phyloP scores from a whole-genome alignment of 2,329 filamentous ascomycete species.

The Paraconiothyrium brasiliense region DNA sequence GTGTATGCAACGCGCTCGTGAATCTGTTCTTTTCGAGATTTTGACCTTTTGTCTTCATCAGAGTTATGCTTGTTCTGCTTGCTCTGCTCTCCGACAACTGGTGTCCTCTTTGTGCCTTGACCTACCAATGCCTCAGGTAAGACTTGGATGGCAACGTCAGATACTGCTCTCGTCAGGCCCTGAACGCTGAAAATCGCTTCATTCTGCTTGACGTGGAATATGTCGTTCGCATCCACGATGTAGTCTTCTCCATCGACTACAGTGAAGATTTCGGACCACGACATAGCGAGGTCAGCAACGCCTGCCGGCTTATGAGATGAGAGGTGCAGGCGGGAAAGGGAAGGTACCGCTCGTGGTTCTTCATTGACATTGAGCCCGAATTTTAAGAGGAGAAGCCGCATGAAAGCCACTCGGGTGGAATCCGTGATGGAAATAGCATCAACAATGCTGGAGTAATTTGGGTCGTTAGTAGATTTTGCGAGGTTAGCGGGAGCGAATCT shows the following conservation, averaged over 20 bases:
- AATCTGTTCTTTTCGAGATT: slow-evolving; percentile 42
- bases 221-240: slow-evolving; percentile 83
- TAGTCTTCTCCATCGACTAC: slow-evolving; percentile 73
- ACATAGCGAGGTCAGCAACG: slow-evolving; percentile 72
- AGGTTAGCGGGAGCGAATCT: slow-evolving; percentile 88
- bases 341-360: slow-evolving; percentile 74
- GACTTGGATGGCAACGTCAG: slow-evolving; percentile 34
- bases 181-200: slow-evolving; percentile 55
- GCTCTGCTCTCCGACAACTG: slow-evolving; percentile 34
- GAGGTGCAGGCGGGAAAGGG: slow-evolving; percentile 83
- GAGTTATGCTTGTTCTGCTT: slow-evolving; percentile 12
- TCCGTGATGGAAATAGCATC: slow-evolving; percentile 75
- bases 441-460: slow-evolving; percentile 76
- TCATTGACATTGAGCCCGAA: slow-evolving; percentile 82
- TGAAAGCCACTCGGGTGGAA: slow-evolving; percentile 73
- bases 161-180: slow-evolving; percentile 47
- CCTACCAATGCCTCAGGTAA: slow-evolving; percentile 35
- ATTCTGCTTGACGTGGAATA: slow-evolving; percentile 78
- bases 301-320: slow-evolving; percentile 73
- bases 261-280: slow-evolving; percentile 72
- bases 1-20: slow-evolving; percentile 42
- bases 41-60: slow-evolving; percentile 34
- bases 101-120: slow-evolving; percentile 33
- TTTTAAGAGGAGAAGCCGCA: slow-evolving; percentile 81
- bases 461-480: slow-evolving; percentile 70